Evolutionary conservation across 2,329 filamentous ascomycete species (phyloP).

Genomic region (Colletotrichum orbiculare): DNA sequence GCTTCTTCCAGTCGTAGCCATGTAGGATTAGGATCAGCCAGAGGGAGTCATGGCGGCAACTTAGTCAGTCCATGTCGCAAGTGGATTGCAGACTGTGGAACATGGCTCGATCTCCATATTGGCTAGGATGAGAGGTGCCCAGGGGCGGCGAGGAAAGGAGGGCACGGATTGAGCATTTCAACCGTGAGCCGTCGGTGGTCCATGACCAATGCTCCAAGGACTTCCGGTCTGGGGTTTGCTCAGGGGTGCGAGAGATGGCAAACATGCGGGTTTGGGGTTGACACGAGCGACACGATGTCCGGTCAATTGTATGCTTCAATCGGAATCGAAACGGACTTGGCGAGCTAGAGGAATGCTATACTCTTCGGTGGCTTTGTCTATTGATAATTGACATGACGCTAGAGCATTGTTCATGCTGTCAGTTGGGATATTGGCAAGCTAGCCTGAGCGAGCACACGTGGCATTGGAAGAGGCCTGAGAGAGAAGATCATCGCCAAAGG

Average conservation of each 20-base stretch:
- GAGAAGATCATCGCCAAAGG: background rate
- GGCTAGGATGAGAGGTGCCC: background rate
- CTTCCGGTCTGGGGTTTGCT: too few relatives aligned
- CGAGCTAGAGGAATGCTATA: conserved; percentile 2
- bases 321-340: background rate
- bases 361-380: conserved; percentile 10
- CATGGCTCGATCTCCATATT: conserved; percentile 10
- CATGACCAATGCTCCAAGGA: background rate
- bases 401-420: background rate
- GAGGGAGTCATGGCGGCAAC: conserved; percentile 8
- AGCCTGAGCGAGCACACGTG: conserved; percentile 15
- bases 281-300: too few relatives aligned
- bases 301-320: background rate
- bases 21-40: conserved; percentile 12
- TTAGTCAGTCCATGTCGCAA: conserved; percentile 7
- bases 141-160: conserved; percentile 6
- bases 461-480: background rate
- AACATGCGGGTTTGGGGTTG: too few relatives aligned
- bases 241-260: too few relatives aligned
- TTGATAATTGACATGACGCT: conserved; percentile 17
- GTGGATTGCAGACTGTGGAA: background rate
- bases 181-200: background rate
- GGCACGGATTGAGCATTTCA: conserved; percentile 12
- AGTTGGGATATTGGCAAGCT: background rate
- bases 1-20: background rate